A percentile compares a stretch with the other conserved stretches of the same genome.
Conservation (phyloP, 805 yeast genomes). For the Teunomyces funiuensis region DNA sequence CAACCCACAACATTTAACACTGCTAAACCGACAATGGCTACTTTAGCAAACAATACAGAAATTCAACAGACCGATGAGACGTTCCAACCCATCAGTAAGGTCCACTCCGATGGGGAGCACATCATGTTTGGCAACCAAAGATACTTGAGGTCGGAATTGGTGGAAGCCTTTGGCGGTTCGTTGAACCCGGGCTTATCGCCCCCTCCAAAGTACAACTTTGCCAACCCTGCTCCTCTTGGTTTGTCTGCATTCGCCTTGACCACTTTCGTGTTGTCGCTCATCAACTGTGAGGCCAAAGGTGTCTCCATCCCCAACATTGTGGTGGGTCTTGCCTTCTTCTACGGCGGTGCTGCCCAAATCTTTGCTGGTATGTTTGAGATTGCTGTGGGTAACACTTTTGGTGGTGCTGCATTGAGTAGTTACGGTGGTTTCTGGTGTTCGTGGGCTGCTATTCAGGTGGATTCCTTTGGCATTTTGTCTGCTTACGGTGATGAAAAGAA, state of each 20-base stretch:
- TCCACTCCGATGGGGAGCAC: constrained; percentile 55
- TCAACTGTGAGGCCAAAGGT: constrained; percentile 68
- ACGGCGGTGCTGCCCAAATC: constrained; percentile 71
- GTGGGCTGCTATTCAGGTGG: constrained; percentile 58
- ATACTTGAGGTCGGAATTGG: constrained; percentile 60
- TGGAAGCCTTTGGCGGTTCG: constrained; percentile 79
- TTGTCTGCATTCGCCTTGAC: constrained; percentile 69
- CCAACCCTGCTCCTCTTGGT: constrained; percentile 78
- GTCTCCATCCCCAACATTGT: constrained; percentile 59
- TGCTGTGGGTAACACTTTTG: constrained; percentile 74
- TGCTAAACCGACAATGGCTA: not conserved
- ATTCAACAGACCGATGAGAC: not conserved
- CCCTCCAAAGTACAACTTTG: constrained; percentile 42
- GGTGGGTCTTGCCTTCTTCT: constrained; percentile 65
- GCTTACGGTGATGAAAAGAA: constrained; percentile 30
- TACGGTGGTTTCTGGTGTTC: constrained; percentile 79
- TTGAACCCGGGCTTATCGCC: constrained; percentile 62
- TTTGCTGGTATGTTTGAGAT: constrained; percentile 77
- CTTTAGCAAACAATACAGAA: not conserved
- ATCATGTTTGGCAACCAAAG: constrained; percentile 71
- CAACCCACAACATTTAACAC: too few species aligned
- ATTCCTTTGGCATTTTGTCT: constrained; percentile 35
- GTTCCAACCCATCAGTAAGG: constrained; percentile 23
- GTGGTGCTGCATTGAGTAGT: constrained; percentile 61
- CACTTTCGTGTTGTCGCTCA: constrained; percentile 62